Base-by-base conservation (phyloP, 345 rosid species). In the Stellera chamaejasme region DNA sequence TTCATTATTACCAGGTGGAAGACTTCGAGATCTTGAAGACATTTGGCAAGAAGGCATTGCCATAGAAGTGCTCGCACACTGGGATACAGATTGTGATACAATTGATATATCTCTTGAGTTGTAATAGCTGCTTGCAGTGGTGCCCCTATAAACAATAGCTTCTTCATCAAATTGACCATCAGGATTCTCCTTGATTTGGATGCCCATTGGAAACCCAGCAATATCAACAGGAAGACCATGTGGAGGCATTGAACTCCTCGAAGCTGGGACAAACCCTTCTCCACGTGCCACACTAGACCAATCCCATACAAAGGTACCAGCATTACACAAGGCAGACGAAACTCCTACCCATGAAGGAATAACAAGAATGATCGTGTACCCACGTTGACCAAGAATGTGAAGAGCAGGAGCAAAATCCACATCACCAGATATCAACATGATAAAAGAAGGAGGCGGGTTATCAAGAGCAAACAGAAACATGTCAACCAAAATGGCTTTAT, bases 251-350 rank as follows among this genome's bases (percentile, higher is more conserved):
- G 71, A 45, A 53, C 71, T 55, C 68, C 77, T 84, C 0, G 77
- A 56, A 1, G 77, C 55, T 4, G 81, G 89, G 19, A 83, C 81
- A 71, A 83, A 93, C 11, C 99, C 99, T 79, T 90, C 95, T 23
- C 99, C 99, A 15, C 79, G 95, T 73, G 86, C 95, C 70, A 93
- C 86, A 55, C 95, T 87, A 13, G 82, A 82, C 99, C 99, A 93
- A 67, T 93, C 97, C 99, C 99, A 93, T 26, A 93, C 95, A 62
- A 80, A 93, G 61, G 70, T 90, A 59, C 96, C 97, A 39, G 96
- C 96, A 79, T 78, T 89, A 71, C 82, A 58, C 56, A 93, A 79
- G 43, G 97, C 99, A 0, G 97, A 78, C 8, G 96, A 89, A 45
- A 93, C 97, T 43, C 79, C 84, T 0, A 79, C 88, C 23, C 94